Evolutionary conservation across 306 rosid genomes (phyloP).

Genomic region (Medicago lupulina): DNA sequence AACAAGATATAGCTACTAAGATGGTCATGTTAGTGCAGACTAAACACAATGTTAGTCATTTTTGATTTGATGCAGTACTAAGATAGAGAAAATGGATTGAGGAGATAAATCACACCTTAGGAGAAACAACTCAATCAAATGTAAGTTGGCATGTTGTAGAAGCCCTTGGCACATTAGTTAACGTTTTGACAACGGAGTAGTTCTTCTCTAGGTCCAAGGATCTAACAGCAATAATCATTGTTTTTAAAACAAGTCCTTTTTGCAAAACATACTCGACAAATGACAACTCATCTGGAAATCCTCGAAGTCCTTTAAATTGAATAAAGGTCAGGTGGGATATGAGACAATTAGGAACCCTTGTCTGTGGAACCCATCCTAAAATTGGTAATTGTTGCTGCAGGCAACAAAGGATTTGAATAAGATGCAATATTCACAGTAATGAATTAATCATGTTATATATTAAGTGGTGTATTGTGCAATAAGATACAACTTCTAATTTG

Average conservation of each 20-base stretch:
- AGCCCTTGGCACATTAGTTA: not conserved
- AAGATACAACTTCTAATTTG: too few species aligned
- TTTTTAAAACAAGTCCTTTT: not conserved
- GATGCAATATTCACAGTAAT: not conserved
- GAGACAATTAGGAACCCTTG: conserved; percentile 15
- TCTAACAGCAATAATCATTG: not conserved
- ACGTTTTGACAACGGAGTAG: not conserved
- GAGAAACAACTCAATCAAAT: not conserved
- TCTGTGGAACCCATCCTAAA: not conserved
- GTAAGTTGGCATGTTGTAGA: not conserved
- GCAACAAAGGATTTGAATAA: not conserved
- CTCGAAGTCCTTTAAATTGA: not conserved
- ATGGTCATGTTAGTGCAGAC: too few species aligned
- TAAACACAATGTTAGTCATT: too few species aligned
- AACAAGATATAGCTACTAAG: too few species aligned
- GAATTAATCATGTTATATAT: too few species aligned
- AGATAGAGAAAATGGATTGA: not conserved
- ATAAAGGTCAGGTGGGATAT: not conserved
- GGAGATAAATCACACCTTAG: not conserved
- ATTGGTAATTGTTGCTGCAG: not conserved
- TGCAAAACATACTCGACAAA: not conserved
- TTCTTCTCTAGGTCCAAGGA: not conserved
- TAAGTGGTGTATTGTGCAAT: too few species aligned
- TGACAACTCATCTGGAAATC: conserved; percentile 1
- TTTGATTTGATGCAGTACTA: too few species aligned